Conservation (phyloP, 495 filamentous ascomycete species). For the Trichoderma asperelloides region DNA sequence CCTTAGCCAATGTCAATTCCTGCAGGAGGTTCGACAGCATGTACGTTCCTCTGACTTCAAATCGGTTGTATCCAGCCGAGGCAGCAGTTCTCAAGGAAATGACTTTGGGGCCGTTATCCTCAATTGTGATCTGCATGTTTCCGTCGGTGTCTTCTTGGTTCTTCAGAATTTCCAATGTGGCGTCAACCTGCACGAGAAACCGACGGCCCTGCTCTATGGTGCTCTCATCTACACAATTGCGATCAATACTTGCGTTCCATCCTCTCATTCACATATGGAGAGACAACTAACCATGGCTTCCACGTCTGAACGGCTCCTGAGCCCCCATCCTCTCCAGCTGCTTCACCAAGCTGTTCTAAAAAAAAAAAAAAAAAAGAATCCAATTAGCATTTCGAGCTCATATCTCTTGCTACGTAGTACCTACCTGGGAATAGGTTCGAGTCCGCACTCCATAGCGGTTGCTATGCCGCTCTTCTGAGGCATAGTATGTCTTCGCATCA, state of each 20-base stretch:
- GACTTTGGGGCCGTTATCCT: slow-evolving; percentile 87
- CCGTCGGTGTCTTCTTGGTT: slow-evolving; percentile 81
- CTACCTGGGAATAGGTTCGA: slow-evolving; percentile 39
- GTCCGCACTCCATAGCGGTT: slow-evolving; percentile 33
- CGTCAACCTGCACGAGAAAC: slow-evolving; percentile 70
- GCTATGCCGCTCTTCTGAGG: slow-evolving; percentile 36
- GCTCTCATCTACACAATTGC: background rate
- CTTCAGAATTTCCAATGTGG: slow-evolving; percentile 61
- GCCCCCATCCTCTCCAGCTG: slow-evolving; percentile 34
- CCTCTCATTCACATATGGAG: too few relatives aligned
- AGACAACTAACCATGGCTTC: slow-evolving; percentile 29
- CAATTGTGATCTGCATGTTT: slow-evolving; percentile 94
- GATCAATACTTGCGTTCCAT: background rate
- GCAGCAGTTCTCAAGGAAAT: slow-evolving; percentile 75
- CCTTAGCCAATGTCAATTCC: slow-evolving; percentile 81
- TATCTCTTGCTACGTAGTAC: slow-evolving; percentile 8
- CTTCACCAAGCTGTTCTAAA: slow-evolving; percentile 33
- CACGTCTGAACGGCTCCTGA: slow-evolving; percentile 36
- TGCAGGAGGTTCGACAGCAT: slow-evolving; percentile 92
- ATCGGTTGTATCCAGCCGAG: slow-evolving; percentile 72
- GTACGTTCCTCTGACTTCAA: slow-evolving; percentile 88
- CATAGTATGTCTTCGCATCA: slow-evolving; percentile 42
- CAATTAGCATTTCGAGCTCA: slow-evolving; percentile 15
- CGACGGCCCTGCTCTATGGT: slow-evolving; percentile 42
- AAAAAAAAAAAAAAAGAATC: background rate